Conservation (phyloP, 1,139 yeast genomes). For the Taphrina populina region DNA sequence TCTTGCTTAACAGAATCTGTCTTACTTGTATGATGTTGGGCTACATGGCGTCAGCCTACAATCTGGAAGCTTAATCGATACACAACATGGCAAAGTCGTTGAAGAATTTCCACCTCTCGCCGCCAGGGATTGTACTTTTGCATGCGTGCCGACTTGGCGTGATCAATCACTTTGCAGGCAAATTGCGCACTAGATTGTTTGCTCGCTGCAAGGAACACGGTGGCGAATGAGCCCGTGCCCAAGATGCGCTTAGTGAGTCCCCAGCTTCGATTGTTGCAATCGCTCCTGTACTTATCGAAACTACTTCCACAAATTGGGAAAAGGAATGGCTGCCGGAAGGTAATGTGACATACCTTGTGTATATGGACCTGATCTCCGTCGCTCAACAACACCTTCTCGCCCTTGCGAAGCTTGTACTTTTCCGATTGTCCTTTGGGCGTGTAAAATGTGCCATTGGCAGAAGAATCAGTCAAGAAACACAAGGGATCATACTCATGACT, state of each 20-base stretch:
- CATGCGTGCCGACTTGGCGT: conserved; percentile 21
- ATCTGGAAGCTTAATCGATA: neutral
- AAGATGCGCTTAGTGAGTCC: conserved; percentile 49
- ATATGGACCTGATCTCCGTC: conserved; percentile 51
- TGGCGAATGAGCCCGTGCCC: conserved; percentile 65
- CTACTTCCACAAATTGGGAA: conserved; percentile 16
- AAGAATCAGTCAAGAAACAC: conserved; percentile 57
- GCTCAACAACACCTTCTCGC: conserved; percentile 48
- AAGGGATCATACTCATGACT: conserved; percentile 21
- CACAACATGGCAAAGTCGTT: conserved; percentile 39
- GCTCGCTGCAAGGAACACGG: conserved; percentile 45
- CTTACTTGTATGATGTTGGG: conserved; percentile 41
- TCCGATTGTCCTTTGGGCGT: neutral
- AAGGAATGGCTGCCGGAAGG: conserved; percentile 40
- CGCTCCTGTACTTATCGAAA: conserved; percentile 27
- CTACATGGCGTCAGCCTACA: conserved; percentile 33
- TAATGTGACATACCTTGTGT: conserved; percentile 45
- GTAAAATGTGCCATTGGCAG: conserved; percentile 47
- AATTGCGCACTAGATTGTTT: conserved; percentile 38
- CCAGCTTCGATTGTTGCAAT: conserved; percentile 47
- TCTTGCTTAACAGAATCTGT: conserved; percentile 34
- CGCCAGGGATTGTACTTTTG: conserved; percentile 37
- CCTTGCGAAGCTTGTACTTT: conserved; percentile 43
- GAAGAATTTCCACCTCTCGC: conserved; percentile 40
- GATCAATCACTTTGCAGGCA: conserved; percentile 42